Conservation (phyloP, 2,329 filamentous ascomycete species). For the Aspergillus pseudotamarii region DNA sequence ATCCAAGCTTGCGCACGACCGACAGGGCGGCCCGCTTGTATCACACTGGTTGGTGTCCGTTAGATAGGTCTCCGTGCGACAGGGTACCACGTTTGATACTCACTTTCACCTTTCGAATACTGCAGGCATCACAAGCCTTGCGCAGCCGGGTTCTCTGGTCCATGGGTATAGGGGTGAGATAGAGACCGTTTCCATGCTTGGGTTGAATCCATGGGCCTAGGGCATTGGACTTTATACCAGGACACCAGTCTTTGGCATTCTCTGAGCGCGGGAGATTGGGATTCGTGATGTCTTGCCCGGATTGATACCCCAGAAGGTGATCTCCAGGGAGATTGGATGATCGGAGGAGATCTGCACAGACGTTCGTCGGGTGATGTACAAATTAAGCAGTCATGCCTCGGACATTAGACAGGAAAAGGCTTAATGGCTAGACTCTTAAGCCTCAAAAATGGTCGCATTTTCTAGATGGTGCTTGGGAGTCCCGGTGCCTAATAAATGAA, state of each 20-base stretch:
- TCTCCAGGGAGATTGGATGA: not conserved
- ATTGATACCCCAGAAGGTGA: not conserved
- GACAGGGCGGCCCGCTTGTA: slow-evolving; percentile 66
- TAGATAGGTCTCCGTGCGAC: not conserved
- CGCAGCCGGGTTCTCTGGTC: slow-evolving; percentile 47
- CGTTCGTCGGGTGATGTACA: not conserved
- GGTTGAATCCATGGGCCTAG: slow-evolving; percentile 21
- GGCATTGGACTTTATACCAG: slow-evolving; percentile 5
- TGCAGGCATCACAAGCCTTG: slow-evolving; percentile 58
- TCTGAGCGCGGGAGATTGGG: not conserved
- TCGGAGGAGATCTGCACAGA: slow-evolving; percentile 1
- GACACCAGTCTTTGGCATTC: slow-evolving; percentile 1
- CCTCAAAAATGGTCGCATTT: slow-evolving; percentile 7
- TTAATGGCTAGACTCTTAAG: not conserved
- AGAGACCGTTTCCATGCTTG: slow-evolving; percentile 27
- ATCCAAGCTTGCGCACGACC: slow-evolving; percentile 65
- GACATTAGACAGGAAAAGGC: not conserved
- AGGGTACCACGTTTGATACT: slow-evolving; percentile 9
- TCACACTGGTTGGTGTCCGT: slow-evolving; percentile 56
- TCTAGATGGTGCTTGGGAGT: not conserved
- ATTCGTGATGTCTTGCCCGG: slow-evolving; percentile 3
- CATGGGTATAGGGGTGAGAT: slow-evolving; percentile 30
- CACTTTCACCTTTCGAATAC: slow-evolving; percentile 58
- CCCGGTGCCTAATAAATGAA: not conserved
- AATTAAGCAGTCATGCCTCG: not conserved